Base-by-base conservation (phyloP, 2,329 filamentous ascomycete genomes). In the Trichoderma sp. region DNA sequence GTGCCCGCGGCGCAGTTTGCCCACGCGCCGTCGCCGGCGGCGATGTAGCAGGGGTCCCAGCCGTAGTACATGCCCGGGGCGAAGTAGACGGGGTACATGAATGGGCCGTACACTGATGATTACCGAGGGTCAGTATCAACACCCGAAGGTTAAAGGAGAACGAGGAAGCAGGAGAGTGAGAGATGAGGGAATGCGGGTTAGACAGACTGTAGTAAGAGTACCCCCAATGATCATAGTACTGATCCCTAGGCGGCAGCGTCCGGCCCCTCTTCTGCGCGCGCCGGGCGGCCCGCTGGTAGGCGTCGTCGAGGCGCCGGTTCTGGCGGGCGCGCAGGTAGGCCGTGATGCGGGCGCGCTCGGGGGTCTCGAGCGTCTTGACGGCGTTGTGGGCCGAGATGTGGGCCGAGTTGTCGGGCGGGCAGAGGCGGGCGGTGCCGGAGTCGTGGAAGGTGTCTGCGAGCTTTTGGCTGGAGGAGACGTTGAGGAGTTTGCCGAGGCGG, bases 331-430 rank as follows among this genome's bases (percentile, higher is more conserved):
- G 68, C 5, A 60, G 61, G 1, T 69, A 66, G 0, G 30, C 48
- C 5, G 60, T 39, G 44, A 64, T 26, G 4, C 19, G 15, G 19
- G 30, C 44, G 59, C 60, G 52, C 52, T 58, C 45, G 45, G 73
- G 61, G 5, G 52, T 65, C 43, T 70, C 66, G 15, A 58, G 67
- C 0, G 57, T 43, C 7, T 66, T 55, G 5, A 92, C 85, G 1
- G 90, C 84, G 71, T 88, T 92, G 79, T 94, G 91, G 0, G 89
- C 82, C 0, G 88, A 91, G 68, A 94, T 89, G 72, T 94, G 91
- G 0, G 88, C 84, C 26, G 85, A 86, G 63, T 83, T 85, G 60
- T 83, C 78, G 0, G 85, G 82, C 0, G 85, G 77, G 67, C 83
- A 87, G 17, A 84, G 75, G 7, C 78, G 72, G 2, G 83, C 81